A percentile compares a stretch with the other conserved stretches of the same genome.
These are phyloP conservation scores for Yamadazyma takamatsuzukensis DNA, from an alignment of 805 yeast genomes.

Conservation along the genomic window DNA sequence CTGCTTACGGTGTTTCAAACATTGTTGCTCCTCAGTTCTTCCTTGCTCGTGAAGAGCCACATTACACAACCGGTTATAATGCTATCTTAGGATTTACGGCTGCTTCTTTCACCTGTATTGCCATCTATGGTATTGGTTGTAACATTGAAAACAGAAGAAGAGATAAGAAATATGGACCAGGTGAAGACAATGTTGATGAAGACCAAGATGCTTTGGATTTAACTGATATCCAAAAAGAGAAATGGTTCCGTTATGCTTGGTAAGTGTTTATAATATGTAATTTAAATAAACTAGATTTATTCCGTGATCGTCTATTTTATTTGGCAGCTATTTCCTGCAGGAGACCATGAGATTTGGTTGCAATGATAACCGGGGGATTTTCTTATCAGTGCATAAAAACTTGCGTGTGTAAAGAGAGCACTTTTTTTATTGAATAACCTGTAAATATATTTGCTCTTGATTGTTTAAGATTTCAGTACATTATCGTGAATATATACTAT, in stretches of 20 bases:
- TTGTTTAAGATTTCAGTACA: too few species aligned
- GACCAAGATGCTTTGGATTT: constrained; percentile 46
- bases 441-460: too few species aligned
- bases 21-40: constrained; percentile 56
- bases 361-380: too few species aligned
- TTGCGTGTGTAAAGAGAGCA: too few species aligned
- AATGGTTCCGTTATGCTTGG: constrained; percentile 17
- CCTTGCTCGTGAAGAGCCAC: constrained; percentile 39
- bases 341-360: too few species aligned
- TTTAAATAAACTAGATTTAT: too few species aligned
- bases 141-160: constrained; percentile 50
- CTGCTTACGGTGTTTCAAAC: constrained; percentile 53
- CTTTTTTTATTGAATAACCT: too few species aligned
- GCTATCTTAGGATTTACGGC: constrained; percentile 47
- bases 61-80: constrained; percentile 55
- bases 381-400: too few species aligned
- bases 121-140: constrained; percentile 40
- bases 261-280: constrained; percentile 1
- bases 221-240: constrained; percentile 57
- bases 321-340: too few species aligned
- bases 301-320: too few species aligned
- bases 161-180: constrained; percentile 31
- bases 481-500: too few species aligned
- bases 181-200: constrained; percentile 27
- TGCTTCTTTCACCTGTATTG: constrained; percentile 40